Evolutionary conservation across 495 filamentous ascomycete species (phyloP).

Genomic region (Letharia columbiana): DNA sequence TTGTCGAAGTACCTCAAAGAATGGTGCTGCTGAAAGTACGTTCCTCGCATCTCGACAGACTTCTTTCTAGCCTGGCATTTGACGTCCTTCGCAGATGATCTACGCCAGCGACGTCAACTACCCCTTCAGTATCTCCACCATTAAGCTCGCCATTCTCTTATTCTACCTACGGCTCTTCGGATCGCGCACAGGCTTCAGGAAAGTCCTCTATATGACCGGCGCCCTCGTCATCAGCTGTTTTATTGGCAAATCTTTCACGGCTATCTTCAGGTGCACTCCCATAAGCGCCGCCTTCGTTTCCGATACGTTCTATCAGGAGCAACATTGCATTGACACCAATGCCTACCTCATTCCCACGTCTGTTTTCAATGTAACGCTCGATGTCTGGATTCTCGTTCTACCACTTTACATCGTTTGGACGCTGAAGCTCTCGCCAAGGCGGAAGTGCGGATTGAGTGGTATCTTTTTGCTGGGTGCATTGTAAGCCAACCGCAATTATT

Average conservation of each 20-base stretch:
- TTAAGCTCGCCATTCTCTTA: neutral
- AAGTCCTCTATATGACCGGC: neutral
- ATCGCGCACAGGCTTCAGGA: neutral
- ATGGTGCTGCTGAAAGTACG: neutral
- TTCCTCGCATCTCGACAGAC: neutral
- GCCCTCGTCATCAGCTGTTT: neutral
- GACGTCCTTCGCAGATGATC: neutral
- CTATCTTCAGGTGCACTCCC: neutral
- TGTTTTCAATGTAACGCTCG: neutral
- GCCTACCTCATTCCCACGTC: neutral
- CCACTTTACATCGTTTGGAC: neutral
- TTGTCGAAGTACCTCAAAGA: neutral
- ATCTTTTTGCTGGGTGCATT: neutral
- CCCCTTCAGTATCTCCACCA: neutral
- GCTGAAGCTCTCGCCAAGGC: neutral
- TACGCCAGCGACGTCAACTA: neutral
- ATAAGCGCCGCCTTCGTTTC: neutral
- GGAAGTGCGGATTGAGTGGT: neutral
- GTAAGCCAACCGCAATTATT: neutral
- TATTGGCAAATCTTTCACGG: neutral
- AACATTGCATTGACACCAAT: neutral
- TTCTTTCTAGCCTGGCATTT: neutral
- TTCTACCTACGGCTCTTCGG: neutral
- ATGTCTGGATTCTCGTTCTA: neutral
- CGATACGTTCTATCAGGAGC: neutral